Base-by-base conservation (phyloP, 2,329 filamentous ascomycete species). In the Graphium sp. region DNA sequence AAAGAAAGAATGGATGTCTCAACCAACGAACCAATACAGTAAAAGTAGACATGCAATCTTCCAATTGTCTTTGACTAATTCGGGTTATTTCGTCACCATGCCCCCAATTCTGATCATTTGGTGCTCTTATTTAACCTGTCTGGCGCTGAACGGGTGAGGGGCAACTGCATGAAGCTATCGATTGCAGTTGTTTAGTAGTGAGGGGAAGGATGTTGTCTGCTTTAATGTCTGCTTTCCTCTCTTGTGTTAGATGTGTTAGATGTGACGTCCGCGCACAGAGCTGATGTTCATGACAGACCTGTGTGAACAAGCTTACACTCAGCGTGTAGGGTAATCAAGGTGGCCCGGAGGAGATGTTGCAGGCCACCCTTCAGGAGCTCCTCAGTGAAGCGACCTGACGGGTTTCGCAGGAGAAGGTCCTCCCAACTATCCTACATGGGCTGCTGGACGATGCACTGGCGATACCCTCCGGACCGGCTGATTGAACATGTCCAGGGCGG, bases 291-390 rank as follows among this genome's bases (percentile, higher is more conserved):
- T 13, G 13, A 34, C 36, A 19, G 44, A 55, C 53, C 53, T 28
- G 52, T 60, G 37, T 62, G 57, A 14, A 58, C 45, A 32, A 62
- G 38, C 20, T 51, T 49, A 40, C 48, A 52, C 36, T 58, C 49
- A 5, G 43, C 46, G 35, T 60, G 55, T 22, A 60, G 36, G n/a
- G 18, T 40, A 46, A 26, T 60, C 52, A 5, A 60, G 46, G 12
- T n/a, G n/a, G 53, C 55, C 21, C 47, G 45, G 14, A 60, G 50
- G 9, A 44, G 34, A 17, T 36, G 38, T 10, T 32, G 32, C 17
- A 62, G 41, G 21, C 47, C 44, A 14, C 35, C 35, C 34, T 48
- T 52, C 9, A 60, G 37, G 11, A 60, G 39, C 14, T 48, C 40
- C 18, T 49, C 39, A 9, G 49, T 46, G 24, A 58, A 52, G 14